Percentiles rank a stretch among this genome's conserved stretches.
These are phyloP conservation scores for Triticum urartu DNA, from an alignment of 176 grass and related monocot species.

Conservation along the genomic window DNA sequence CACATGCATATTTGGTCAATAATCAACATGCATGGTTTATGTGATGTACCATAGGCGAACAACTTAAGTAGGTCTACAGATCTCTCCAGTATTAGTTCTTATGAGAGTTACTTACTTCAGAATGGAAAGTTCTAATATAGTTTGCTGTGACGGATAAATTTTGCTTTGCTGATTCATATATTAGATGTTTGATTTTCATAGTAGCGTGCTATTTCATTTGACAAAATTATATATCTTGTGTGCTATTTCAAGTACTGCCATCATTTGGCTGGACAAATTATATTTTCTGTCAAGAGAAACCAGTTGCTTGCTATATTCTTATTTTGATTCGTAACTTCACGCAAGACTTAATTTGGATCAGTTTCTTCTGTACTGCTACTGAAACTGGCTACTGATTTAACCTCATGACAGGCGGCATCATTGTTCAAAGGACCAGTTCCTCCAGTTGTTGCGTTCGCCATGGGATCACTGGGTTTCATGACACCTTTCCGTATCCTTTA, in stretches of 20 bases:
- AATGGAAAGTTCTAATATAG: neutral
- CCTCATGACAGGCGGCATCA: constrained; percentile 76
- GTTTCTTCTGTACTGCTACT: constrained; percentile 17
- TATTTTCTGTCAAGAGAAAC: neutral
- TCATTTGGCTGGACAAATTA: neutral
- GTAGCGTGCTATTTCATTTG: neutral
- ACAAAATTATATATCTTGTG: neutral
- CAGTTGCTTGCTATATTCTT: neutral
- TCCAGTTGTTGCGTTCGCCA: constrained; percentile 88
- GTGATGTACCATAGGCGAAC: neutral
- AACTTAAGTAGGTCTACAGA: neutral
- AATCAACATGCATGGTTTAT: neutral
- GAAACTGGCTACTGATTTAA: constrained; percentile 11
- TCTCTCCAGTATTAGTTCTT: neutral
- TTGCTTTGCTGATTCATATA: no score
- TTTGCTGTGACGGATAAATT: neutral
- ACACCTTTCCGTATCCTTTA: constrained; percentile 92
- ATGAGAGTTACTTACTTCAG: neutral
- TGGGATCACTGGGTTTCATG: constrained; percentile 97
- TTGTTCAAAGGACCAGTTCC: constrained; percentile 98
- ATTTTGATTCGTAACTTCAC: neutral
- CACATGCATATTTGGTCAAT: neutral
- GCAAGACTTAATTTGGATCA: neutral
- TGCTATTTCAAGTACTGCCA: neutral
- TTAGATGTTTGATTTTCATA: neutral